Base-by-base conservation (phyloP, 2,329 filamentous ascomycete genomes). In the Colletotrichum camelliae region DNA sequence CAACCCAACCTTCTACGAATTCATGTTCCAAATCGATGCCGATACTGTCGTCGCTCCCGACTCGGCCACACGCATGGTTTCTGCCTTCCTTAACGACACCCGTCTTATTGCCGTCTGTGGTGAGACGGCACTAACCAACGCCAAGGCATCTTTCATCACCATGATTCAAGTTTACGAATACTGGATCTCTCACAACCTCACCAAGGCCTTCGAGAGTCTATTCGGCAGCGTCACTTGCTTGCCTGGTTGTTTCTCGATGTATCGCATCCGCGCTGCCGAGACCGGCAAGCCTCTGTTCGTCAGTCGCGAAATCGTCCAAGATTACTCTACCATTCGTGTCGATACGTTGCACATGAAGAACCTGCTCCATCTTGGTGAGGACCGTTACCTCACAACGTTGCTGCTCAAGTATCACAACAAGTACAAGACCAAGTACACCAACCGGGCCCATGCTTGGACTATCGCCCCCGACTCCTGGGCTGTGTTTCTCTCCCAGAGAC, bases 81-180 rank as follows among this genome's bases (percentile, higher is more conserved):
- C 97, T 12, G 90, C 96, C 7, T 98, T 98, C 88, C 86, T 98
- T 58, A 92, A 97, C 81, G 97, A 99, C 83, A 98, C 96, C 31
- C 93, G 95, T 72, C 89, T 98, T n/a, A 96, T 98, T 81, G 97
- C 94, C 71, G 92, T 97, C 65, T 99, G 97, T 82, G 97, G 97
- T 86, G 97, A 99, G 86, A 99, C 97, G 1, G 94, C 94, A 18
- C 89, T 99, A 64, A 96, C 94, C 77, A 99, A 99, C 83, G 94
- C 96, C 76, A 98, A 98, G 85, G 91, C 94, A 8, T 98, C 96
- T 1, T 95, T 97, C 82, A 92, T 98, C 79, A 99, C 97, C 67
- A 98, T 98, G 96, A 99, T 99, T 84, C 97, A 99, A 86, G 96
- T 99, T 39, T 99, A 98, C 89, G 96, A 99, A 86, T 99, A 99